A percentile compares a stretch with the other conserved stretches of the same genome.
Conservation (phyloP, 106 monocot genomes). For the Dioscorea alata region DNA sequence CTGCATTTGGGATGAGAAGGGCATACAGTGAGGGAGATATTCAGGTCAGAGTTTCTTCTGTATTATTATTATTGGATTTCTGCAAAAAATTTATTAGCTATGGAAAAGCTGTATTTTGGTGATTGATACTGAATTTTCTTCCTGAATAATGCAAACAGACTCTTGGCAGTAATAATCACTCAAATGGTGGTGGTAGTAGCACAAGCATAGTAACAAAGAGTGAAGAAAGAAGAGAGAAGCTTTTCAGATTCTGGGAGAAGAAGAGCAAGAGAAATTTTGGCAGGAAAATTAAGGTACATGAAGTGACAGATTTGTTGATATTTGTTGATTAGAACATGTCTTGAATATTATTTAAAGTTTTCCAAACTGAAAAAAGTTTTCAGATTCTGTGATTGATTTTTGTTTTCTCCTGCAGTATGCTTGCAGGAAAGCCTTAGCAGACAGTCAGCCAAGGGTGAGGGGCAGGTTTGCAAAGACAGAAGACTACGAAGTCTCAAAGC, state of each 20-base stretch:
- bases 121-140: constrained; percentile 7
- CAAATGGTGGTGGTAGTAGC: not conserved
- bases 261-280: constrained; percentile 53
- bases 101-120: too few species aligned
- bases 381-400: too few species aligned
- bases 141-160: constrained; percentile 20
- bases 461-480: constrained; percentile 29
- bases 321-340: too few species aligned
- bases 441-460: constrained; percentile 20
- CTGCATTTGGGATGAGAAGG: constrained; percentile 56
- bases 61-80: too few species aligned
- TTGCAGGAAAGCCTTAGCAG: constrained; percentile 31
- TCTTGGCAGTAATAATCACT: constrained; percentile 2
- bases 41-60: constrained; percentile 1
- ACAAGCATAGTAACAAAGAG: constrained; percentile 17
- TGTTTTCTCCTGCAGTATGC: constrained; percentile 16
- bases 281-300: constrained; percentile 61
- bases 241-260: constrained; percentile 64
- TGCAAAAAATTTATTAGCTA: too few species aligned
- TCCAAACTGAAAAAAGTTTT: too few species aligned
- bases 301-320: too few species aligned
- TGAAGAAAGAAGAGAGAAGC: constrained; percentile 54
- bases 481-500: constrained; percentile 6
- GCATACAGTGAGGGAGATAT: constrained; percentile 70
- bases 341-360: too few species aligned